phyloP scores from a whole-genome alignment of 176 grass and related monocot genomes.

The Oryza longistaminata region DNA sequence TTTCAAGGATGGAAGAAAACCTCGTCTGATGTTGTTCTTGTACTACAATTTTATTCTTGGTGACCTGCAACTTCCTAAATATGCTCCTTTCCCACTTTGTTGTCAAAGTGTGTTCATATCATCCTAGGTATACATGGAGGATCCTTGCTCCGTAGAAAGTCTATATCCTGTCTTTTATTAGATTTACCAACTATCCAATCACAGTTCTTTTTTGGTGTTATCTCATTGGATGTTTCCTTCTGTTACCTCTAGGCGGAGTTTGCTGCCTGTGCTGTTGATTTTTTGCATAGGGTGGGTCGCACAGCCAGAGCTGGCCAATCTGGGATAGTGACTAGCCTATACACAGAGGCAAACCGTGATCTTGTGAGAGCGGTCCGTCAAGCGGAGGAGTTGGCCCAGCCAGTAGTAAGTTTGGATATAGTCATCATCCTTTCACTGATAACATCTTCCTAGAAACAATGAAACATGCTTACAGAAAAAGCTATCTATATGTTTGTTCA shows the following conservation, averaged over 20 bases:
- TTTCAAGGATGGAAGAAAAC: too few relatives aligned
- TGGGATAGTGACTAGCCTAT: slow-evolving; percentile 90
- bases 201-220: background rate
- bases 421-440: background rate
- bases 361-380: slow-evolving; percentile 78
- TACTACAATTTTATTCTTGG: background rate
- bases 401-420: slow-evolving; percentile 61
- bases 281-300: slow-evolving; percentile 92
- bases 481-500: slow-evolving; percentile 17
- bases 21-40: background rate
- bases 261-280: slow-evolving; percentile 92
- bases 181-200: slow-evolving; percentile 1
- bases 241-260: slow-evolving; percentile 72
- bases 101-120: background rate
- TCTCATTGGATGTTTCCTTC: background rate
- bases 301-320: slow-evolving; percentile 85
- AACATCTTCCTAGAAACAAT: background rate
- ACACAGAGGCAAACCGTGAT: slow-evolving; percentile 66
- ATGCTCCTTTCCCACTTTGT: background rate
- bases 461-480: background rate
- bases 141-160: background rate
- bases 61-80: background rate
- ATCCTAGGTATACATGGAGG: background rate
- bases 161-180: background rate
- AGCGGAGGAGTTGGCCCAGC: slow-evolving; percentile 66